Evolutionary conservation across 192 early-diverging fungal species (phyloP).

Genomic region (Rhizophagus sp.): DNA sequence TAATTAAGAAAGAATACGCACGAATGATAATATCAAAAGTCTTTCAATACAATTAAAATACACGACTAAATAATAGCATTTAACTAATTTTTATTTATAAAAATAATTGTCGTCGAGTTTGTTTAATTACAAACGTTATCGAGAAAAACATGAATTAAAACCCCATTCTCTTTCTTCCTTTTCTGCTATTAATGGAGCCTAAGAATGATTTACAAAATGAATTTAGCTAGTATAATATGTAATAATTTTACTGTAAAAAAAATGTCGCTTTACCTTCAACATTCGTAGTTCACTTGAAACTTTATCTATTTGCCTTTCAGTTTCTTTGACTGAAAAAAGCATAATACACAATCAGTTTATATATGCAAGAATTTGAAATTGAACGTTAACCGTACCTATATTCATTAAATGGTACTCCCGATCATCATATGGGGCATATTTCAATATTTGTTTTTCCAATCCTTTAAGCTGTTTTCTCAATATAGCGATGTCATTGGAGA

Average conservation of each 20-base stretch:
- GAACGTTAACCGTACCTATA: conserved; percentile 31
- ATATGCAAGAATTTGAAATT: background rate
- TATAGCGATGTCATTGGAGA: conserved; percentile 61
- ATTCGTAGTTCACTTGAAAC: background rate
- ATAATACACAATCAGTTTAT: background rate
- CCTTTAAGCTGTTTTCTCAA: conserved; percentile 53
- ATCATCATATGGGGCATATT: conserved; percentile 60
- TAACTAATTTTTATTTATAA: too few relatives aligned
- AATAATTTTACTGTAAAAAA: background rate
- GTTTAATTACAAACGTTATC: too few relatives aligned
- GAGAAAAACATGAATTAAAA: too few relatives aligned
- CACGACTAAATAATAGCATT: too few relatives aligned
- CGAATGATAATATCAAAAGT: too few relatives aligned
- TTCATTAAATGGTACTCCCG: conserved; percentile 53
- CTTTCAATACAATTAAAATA: too few relatives aligned
- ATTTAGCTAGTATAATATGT: too few relatives aligned
- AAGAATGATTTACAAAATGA: too few relatives aligned
- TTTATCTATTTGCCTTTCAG: background rate
- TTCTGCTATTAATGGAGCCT: too few relatives aligned
- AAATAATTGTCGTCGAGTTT: too few relatives aligned
- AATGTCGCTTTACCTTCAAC: background rate
- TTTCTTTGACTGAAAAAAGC: conserved; percentile 5
- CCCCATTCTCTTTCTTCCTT: too few relatives aligned
- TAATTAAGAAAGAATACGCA: too few relatives aligned
- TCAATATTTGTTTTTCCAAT: conserved; percentile 58